These are phyloP conservation scores for Stipa capillata DNA, from an alignment of 176 grass and related monocot genomes.

Conservation along the genomic window DNA sequence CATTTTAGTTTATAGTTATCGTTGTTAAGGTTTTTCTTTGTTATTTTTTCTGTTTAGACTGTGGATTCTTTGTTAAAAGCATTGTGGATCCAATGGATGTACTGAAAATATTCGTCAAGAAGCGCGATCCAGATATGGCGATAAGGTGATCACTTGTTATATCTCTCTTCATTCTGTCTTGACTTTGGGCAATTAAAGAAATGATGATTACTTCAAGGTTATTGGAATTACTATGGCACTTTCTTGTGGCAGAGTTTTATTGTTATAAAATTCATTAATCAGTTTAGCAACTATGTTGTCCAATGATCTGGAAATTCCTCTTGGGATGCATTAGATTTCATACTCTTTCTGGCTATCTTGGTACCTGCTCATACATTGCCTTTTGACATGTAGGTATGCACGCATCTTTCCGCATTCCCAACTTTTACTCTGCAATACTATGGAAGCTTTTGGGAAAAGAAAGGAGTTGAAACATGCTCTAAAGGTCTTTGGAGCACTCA, in stretches of 20 bases:
- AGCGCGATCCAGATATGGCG: constrained; percentile 56
- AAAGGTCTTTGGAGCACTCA: constrained; percentile 68
- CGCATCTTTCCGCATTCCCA: constrained; percentile 79
- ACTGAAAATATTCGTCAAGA: constrained; percentile 71
- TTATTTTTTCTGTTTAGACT: constrained; percentile 43
- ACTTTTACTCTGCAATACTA: constrained; percentile 86
- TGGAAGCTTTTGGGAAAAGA: constrained; percentile 90
- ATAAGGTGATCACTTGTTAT: constrained; percentile 44
- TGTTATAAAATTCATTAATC: neutral
- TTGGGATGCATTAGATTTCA: neutral
- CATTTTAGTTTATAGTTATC: neutral
- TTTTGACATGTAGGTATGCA: constrained; percentile 68
- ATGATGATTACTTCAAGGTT: neutral
- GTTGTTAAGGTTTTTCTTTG: neutral
- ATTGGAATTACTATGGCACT: neutral
- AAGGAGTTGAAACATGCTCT: constrained; percentile 67
- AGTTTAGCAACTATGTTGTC: neutral
- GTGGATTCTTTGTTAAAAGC: constrained; percentile 61
- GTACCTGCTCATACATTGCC: constrained; percentile 12
- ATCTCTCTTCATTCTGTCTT: constrained; percentile 15
- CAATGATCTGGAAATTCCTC: neutral
- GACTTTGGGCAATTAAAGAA: neutral
- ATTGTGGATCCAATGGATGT: constrained; percentile 76
- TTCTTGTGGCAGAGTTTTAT: neutral
- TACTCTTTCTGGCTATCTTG: constrained; percentile 8